Base-by-base conservation (phyloP, 192 early-diverging fungal genomes). In the Lunasporangiospora selenospora region DNA sequence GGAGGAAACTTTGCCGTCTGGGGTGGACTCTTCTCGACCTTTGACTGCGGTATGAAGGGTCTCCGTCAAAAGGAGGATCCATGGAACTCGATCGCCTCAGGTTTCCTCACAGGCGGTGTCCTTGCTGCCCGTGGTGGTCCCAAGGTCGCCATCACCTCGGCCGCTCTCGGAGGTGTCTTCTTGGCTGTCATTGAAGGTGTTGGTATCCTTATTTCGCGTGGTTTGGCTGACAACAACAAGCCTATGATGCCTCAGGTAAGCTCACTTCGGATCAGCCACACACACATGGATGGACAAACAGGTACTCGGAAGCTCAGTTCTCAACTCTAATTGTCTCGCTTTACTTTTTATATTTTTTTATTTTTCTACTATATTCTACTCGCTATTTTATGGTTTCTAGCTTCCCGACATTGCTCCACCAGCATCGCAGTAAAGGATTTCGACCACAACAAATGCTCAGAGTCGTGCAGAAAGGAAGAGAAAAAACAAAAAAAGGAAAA, bases 1-100 rank as follows among this genome's bases (percentile, higher is more conserved):
- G 98, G 95, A 45, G 98, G 98, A 36, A 97, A 97, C 85, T 99
- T 99, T 87, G 98, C 97, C 6, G 97, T 97, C 7, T 99, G 98
- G 98, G 95, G 96, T 65, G 94, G 95, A 43, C 86, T 99, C 63
- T 99, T 98, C 76, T 95, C 94, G 45, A 92, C 97, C 4, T 94
- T 95, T 63, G 98, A 99, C 76, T 99, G 98, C 77, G 90, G 88
- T 40, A 80, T 99, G 51, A 95, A 93, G 62, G 87, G 90, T 50
- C 78, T 98, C 32, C 87, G 98, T 77, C 94, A 94, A 75, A 98
- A 97, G 89, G 98, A 99, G 67, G 98, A 99, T 81, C 90, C 95
- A 18, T 99, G 97, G 97, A 99, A 99, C 80, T 84, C 96, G 11
- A 99, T 99, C 57, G 79, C 89, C 44, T 90, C 93, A 18, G 98